Evolutionary conservation across 108 stramenopile species (phyloP), one percentile per base, ranked within the genome.

Genomic region (Cylindrotheca fusiformis): DNA sequence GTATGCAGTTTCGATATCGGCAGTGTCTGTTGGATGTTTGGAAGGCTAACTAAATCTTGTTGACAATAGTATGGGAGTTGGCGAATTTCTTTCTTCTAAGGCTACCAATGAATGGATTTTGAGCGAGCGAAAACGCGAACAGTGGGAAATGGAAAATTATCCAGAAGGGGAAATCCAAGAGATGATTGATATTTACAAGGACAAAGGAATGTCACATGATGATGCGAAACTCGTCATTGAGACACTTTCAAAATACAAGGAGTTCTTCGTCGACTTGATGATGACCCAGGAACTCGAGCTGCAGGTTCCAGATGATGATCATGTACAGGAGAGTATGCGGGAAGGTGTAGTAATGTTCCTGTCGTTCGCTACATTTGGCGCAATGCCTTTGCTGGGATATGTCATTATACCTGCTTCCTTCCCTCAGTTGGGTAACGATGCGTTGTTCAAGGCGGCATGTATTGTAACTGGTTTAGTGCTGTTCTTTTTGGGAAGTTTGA

Each of bases 221-320:
- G 96, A 97, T 77, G 96, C 96, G 23, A 72, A 70, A 49, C 19
- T 65, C 8, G 90, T 95, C n/a, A 90, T 97, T 52, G 69, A 76
- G 49, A 96, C 91, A 24, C 95, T 97, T 89, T 59, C 95, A 19
- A 95, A 97, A 71, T 96, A 97, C 79, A 86, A 93, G 54, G 88
- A 96, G 26, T 97, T 97, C 74, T 99, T 99, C 68, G 97, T 99
- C 0, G 93, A 98, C 77, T 67, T 95, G 17, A 97, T 99, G 97
- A 98, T 99, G 97, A 71, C 81, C 2, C 95, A 97, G 56, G 98
- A 98, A 68, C 80, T 99, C 51, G 84, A 92, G 36, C 69, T 97
- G 57, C 91, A 92, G 72, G 96, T 96, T 18, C 95, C 95, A n/a
- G 90, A 91, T 45, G 84, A 89, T 31, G 71, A 93, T 74, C 89